Base-by-base conservation (phyloP, 1,284 basidiomycete genomes). In the Cryptococcus sp. region DNA sequence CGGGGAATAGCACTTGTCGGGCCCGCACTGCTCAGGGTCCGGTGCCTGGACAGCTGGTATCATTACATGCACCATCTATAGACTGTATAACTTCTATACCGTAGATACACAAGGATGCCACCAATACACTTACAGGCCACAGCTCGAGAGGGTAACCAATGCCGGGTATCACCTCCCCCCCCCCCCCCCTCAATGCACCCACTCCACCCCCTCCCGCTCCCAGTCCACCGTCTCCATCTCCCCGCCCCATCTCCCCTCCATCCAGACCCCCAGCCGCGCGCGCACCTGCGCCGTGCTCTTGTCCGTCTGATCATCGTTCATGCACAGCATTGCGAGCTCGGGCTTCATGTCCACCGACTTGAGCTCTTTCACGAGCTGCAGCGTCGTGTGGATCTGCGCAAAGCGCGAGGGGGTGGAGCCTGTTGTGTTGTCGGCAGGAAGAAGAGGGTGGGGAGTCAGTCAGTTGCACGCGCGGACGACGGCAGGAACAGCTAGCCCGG, bases 251-350 rank as follows among this genome's bases (percentile, higher is more conserved):
- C 50, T 40, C 7, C 46, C 33, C 43, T 64, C 52, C 67, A 69
- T 67, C 65, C 65, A 69, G 1, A 12, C 16, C 23, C 54, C 57
- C 40, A 68, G 59, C 38, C 46, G 55, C n/a, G 35, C 13, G 21
- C 42, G 33, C 46, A 36, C 46, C 15, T 20, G 35, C 23, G 33
- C 48, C n/a, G 23, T 23, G 12, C 44, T 39, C 28, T 28, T 42
- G 45, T 72, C 71, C 11, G 66, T 61, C 53, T 69, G 68, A 59
- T 74, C 71, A 59, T 74, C 72, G 52, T 74, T 74, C 35, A 74
- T 50, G 40, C 72, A 74, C 18, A 56, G 53, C 61, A 74, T 53
- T 0, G 67, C 62, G 20, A 71, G 21, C 12, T 65, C 49, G 9
- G 47, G 40, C 7, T 47, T 35, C 7, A 20, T 47, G 18, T 63